These are phyloP conservation scores for Sarcodon aspratus DNA, from an alignment of 768 basidiomycete species.

Conservation along the genomic window DNA sequence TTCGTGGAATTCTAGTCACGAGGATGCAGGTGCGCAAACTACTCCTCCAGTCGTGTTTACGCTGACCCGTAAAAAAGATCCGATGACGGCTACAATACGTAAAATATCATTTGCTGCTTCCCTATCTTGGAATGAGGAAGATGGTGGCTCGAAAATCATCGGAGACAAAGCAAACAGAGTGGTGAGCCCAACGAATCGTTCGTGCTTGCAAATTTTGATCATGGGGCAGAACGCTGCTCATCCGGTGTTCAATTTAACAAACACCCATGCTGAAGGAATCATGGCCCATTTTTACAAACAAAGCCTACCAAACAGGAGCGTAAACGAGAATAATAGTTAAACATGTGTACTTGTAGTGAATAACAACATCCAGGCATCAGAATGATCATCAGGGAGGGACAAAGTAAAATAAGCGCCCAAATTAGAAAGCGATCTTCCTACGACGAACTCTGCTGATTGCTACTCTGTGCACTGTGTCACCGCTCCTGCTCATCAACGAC, in stretches of 20 bases:
- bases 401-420: too few species aligned
- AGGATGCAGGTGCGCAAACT: constrained; percentile 8
- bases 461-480: not conserved
- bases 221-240: constrained; percentile 63
- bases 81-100: constrained; percentile 17
- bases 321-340: too few species aligned
- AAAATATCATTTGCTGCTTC: constrained; percentile 39
- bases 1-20: constrained; percentile 26
- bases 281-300: constrained; percentile 71
- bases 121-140: constrained; percentile 60
- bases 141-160: constrained; percentile 40
- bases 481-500: not conserved
- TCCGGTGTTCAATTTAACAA: constrained; percentile 66
- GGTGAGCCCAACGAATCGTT: constrained; percentile 25
- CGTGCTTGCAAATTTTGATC: not conserved
- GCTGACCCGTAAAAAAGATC: constrained; percentile 6
- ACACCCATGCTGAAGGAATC: constrained; percentile 52
- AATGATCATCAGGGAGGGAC: too few species aligned
- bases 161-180: constrained; percentile 55
- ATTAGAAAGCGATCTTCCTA: not conserved
- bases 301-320: constrained; percentile 19
- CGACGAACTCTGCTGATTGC: not conserved
- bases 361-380: too few species aligned
- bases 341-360: too few species aligned
- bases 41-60: constrained; percentile 6